phyloP scores from a whole-genome alignment of 1,284 basidiomycete species.

The Athelia psychrophila region DNA sequence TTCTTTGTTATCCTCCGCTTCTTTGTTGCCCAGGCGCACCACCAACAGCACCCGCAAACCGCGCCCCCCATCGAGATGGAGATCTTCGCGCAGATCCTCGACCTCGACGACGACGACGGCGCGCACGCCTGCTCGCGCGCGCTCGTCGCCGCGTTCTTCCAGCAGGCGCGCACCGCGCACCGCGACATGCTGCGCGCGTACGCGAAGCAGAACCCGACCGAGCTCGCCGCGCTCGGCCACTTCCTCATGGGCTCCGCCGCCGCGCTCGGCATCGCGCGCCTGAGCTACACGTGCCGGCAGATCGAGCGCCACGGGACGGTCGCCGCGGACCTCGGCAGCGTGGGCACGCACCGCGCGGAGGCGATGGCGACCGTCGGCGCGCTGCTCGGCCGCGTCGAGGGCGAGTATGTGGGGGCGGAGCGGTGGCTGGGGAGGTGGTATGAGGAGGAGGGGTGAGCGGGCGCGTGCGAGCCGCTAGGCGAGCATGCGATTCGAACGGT shows the following conservation, averaged over 20 bases:
- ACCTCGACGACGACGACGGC: not conserved
- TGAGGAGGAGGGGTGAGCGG: not conserved
- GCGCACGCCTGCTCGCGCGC: not conserved
- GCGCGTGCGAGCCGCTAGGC: too few species aligned
- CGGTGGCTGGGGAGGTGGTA: not conserved
- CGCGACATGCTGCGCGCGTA: not conserved
- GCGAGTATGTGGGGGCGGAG: not conserved
- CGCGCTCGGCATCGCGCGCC: not conserved
- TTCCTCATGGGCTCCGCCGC: not conserved
- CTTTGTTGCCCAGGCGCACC: too few species aligned
- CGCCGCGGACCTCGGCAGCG: not conserved
- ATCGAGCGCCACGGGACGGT: not conserved
- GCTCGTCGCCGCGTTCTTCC: not conserved
- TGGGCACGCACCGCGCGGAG: not conserved
- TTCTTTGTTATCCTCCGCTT: too few species aligned
- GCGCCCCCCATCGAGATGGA: not conserved
- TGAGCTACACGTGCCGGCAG: not conserved
- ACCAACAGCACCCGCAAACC: too few species aligned
- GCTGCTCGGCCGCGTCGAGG: not conserved
- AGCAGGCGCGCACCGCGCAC: not conserved
- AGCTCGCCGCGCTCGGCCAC: not conserved
- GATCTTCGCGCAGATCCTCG: not conserved
- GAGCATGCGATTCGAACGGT: too few species aligned
- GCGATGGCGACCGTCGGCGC: not conserved
- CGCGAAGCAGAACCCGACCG: not conserved